Conservation (phyloP, 345 rosid species). For the Citrus mangshanensis region DNA sequence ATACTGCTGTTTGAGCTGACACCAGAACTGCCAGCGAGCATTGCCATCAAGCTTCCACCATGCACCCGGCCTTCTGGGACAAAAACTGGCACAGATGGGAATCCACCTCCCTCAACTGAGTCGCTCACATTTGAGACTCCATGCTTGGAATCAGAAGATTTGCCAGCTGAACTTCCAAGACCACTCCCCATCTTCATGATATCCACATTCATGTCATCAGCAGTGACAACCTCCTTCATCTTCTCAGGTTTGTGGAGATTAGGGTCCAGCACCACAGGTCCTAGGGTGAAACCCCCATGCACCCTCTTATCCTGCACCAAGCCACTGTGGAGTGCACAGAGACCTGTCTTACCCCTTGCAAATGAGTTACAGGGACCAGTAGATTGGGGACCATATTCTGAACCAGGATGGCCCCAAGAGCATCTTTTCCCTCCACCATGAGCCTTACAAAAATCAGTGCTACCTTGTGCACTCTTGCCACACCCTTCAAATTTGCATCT, state of each 20-base stretch:
- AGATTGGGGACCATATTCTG: conserved; percentile 52
- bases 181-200: conserved; percentile 26
- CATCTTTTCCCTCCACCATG: conserved; percentile 98
- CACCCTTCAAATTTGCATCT: conserved; percentile 87
- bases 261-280: conserved; percentile 53
- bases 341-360: conserved; percentile 86
- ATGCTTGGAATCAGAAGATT: conserved; percentile 34
- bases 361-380: conserved; percentile 78
- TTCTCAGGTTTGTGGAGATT: conserved; percentile 41
- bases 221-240: conserved; percentile 42
- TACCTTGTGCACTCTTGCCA: conserved; percentile 95
- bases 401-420: conserved; percentile 88
- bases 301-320: conserved; percentile 82
- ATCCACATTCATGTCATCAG: conserved; percentile 63
- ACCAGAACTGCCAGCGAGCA: conserved; percentile 52
- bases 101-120: conserved; percentile 26
- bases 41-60: conserved; percentile 88
- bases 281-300: conserved; percentile 70
- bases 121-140: conserved; percentile 18
- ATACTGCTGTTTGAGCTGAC: conserved; percentile 29
- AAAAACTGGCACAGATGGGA: conserved; percentile 23
- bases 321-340: conserved; percentile 79
- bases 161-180: conserved; percentile 30
- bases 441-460: conserved; percentile 95
- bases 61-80: conserved; percentile 94